phyloP scores from a whole-genome alignment of 1,284 basidiomycete genomes.

The Leccinum griseonigrum region DNA sequence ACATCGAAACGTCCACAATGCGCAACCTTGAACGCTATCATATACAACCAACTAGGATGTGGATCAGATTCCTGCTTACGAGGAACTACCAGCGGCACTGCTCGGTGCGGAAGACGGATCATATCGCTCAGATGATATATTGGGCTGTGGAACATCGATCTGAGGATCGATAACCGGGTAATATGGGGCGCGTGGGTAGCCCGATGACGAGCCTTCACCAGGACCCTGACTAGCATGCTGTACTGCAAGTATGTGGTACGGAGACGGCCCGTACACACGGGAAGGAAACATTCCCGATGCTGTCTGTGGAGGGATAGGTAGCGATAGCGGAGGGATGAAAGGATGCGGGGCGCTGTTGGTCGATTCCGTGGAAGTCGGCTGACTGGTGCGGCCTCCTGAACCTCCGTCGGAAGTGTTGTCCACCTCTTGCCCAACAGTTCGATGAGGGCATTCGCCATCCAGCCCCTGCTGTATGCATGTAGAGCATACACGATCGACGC shows the following conservation, averaged over 20 bases:
- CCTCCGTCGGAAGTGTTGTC: constrained; percentile 35
- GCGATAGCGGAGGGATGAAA: constrained; percentile 15
- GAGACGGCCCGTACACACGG: constrained; percentile 23
- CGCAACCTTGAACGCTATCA: constrained; percentile 1
- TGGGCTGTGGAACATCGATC: constrained; percentile 35
- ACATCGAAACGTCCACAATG: not conserved
- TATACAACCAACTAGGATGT: not conserved
- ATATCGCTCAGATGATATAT: constrained; percentile 35
- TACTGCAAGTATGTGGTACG: constrained; percentile 31
- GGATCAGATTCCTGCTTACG: constrained; percentile 14
- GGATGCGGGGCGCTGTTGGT: constrained; percentile 8
- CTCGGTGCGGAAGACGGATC: constrained; percentile 23
- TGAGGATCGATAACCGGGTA: constrained; percentile 41
- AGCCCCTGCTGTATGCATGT: constrained; percentile 42
- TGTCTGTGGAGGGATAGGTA: constrained; percentile 19
- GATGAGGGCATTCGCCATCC: constrained; percentile 43
- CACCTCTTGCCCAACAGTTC: constrained; percentile 25
- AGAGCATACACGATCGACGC: constrained; percentile 45
- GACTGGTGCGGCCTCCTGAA: constrained; percentile 9
- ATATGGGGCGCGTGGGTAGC: constrained; percentile 31
- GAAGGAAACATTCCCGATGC: constrained; percentile 18
- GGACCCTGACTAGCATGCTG: constrained; percentile 19
- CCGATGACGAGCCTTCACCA: constrained; percentile 19
- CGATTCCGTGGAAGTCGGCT: constrained; percentile 6
- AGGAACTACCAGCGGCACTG: constrained; percentile 9